Conservation (phyloP, 148 eudicot species). For the Spergularia marina region DNA sequence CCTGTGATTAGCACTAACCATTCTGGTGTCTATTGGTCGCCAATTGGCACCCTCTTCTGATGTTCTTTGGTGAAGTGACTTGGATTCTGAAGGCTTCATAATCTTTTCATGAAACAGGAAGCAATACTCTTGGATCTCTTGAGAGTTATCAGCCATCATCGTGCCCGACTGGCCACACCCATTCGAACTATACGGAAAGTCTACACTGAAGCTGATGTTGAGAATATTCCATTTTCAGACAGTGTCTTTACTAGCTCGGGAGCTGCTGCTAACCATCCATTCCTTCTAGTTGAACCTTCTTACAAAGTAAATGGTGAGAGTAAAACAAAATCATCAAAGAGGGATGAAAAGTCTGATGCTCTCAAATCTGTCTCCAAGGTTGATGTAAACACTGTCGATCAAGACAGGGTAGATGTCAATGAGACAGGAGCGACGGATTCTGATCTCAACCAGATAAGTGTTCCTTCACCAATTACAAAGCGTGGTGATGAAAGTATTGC, state of each 20-base stretch:
- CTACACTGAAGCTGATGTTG: constrained; percentile 53
- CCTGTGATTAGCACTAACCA: neutral
- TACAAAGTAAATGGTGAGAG: constrained; percentile 71
- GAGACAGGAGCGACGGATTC: constrained; percentile 33
- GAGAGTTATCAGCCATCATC: constrained; percentile 80
- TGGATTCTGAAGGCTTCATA: neutral
- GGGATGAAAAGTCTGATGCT: constrained; percentile 33
- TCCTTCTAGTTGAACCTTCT: constrained; percentile 69
- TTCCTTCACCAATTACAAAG: constrained; percentile 27
- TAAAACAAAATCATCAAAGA: constrained; percentile 48
- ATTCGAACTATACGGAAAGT: constrained; percentile 80
- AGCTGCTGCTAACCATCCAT: constrained; percentile 53
- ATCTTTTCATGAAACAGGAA: constrained; percentile 48
- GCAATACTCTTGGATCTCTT: constrained; percentile 80
- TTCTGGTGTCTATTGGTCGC: neutral
- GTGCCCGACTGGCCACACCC: constrained; percentile 92
- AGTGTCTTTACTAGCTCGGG: constrained; percentile 39
- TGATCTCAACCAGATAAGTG: constrained; percentile 27
- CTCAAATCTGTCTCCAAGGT: constrained; percentile 33
- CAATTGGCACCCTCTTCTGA: neutral
- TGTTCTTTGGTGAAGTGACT: neutral
- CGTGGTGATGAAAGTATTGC: constrained; percentile 29
- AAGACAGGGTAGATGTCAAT: constrained; percentile 23
- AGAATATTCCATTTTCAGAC: constrained; percentile 57
- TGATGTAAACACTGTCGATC: constrained; percentile 28